A percentile compares a stretch with the other conserved stretches of the same genome.
These are phyloP conservation scores for Meyerozyma elateridarum DNA, from an alignment of 1,139 yeast species.

Conservation along the genomic window DNA sequence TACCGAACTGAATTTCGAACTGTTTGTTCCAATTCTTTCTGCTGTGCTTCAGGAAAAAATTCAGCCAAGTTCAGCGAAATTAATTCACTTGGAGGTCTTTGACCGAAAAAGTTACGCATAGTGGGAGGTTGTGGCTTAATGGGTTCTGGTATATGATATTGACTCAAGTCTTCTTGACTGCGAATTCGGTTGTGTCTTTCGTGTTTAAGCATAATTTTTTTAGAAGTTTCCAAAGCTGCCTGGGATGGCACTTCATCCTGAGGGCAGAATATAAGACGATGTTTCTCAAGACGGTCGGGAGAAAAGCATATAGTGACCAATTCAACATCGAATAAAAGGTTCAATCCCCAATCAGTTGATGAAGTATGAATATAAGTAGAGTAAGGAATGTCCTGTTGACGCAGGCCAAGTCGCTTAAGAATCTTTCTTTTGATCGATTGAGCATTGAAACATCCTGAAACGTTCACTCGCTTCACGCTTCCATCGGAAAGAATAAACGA, in stretches of 20 bases:
- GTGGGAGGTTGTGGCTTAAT: slow-evolving; percentile 12
- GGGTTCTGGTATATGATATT: slow-evolving; percentile 25
- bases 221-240: slow-evolving; percentile 65
- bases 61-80: slow-evolving; percentile 87
- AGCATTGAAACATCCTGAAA: slow-evolving; percentile 78
- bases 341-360: slow-evolving; percentile 37
- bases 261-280: slow-evolving; percentile 67
- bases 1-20: slow-evolving; percentile 79
- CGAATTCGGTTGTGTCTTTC: slow-evolving; percentile 19
- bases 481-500: slow-evolving; percentile 75
- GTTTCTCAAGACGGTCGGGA: slow-evolving; percentile 64
- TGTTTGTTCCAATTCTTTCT: slow-evolving; percentile 70
- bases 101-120: slow-evolving; percentile 67
- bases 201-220: slow-evolving; percentile 32
- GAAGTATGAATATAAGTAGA: slow-evolving; percentile 36
- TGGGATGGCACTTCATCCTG: slow-evolving; percentile 59
- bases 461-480: slow-evolving; percentile 64
- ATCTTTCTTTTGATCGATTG: slow-evolving; percentile 72
- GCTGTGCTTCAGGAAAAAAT: slow-evolving; percentile 83
- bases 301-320: slow-evolving; percentile 79
- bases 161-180: slow-evolving; percentile 16
- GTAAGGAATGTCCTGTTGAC: slow-evolving; percentile 33
- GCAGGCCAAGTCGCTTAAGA: slow-evolving; percentile 54
- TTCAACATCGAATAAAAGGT: slow-evolving; percentile 68
- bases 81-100: slow-evolving; percentile 89